Evolutionary conservation across 148 eudicot species (phyloP).

Genomic region (Vaccinium myrtillus): DNA sequence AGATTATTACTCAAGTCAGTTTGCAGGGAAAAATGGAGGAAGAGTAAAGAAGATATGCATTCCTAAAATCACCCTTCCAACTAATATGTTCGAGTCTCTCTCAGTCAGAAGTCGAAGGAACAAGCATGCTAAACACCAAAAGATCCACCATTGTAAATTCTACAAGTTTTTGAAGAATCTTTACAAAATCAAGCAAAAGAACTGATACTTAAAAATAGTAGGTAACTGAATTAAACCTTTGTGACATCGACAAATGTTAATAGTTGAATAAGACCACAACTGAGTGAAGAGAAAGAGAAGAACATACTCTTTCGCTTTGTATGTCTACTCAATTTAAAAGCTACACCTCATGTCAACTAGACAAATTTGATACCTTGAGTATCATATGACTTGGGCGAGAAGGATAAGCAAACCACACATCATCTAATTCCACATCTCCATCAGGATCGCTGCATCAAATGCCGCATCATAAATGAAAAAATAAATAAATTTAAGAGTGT

Average conservation of each 20-base stretch:
- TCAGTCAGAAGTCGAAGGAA: too few species aligned
- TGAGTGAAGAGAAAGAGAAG: not conserved
- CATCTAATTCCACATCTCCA: constrained; percentile 57
- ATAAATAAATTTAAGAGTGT: not conserved
- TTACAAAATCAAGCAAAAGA: not conserved
- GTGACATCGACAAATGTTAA: not conserved
- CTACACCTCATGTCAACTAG: too few species aligned
- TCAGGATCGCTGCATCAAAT: constrained; percentile 34
- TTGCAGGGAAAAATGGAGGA: constrained; percentile 6
- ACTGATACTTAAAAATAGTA: not conserved
- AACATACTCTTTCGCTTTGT: not conserved
- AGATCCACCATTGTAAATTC: not conserved
- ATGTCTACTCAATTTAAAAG: not conserved
- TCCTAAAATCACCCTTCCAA: too few species aligned
- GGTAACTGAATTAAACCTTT: not conserved
- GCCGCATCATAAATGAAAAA: not conserved
- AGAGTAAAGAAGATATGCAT: not conserved
- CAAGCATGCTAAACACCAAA: not conserved
- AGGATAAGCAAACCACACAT: constrained; percentile 74
- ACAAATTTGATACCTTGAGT: constrained; percentile 33
- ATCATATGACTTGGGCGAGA: constrained; percentile 61
- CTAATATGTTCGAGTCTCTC: too few species aligned
- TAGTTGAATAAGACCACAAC: not conserved
- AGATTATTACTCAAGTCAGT: not conserved
- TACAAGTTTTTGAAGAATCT: not conserved